These are phyloP conservation scores for Pseudohalonectria lignicola DNA, from an alignment of 2,329 filamentous ascomycete genomes.

Conservation along the genomic window DNA sequence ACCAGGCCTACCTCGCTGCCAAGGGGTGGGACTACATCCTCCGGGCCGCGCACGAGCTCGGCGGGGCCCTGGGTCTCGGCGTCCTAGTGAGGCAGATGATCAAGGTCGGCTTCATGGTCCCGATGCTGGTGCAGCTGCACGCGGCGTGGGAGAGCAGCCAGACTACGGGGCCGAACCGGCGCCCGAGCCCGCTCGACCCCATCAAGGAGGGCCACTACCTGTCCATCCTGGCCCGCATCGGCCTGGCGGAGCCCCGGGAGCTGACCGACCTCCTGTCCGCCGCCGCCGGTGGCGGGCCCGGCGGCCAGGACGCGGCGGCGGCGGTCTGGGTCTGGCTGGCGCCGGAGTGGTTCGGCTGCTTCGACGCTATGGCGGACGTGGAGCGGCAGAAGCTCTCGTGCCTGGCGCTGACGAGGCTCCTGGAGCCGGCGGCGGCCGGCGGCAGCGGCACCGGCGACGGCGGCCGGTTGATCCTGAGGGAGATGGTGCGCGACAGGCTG, in stretches of 20 bases:
- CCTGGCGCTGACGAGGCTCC: conserved; percentile 59
- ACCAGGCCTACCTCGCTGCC: conserved; percentile 46
- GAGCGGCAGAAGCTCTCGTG: conserved; percentile 61
- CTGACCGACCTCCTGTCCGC: conserved; percentile 49
- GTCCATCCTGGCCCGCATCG: conserved; percentile 67
- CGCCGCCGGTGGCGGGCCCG: conserved; percentile 16
- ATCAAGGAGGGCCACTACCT: conserved; percentile 80
- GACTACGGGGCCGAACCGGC: conserved; percentile 69
- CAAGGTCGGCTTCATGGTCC: conserved; percentile 48
- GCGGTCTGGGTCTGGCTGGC: conserved; percentile 50
- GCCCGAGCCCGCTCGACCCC: conserved; percentile 56
- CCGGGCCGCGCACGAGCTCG: conserved; percentile 48
- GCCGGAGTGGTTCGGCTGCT: conserved; percentile 55
- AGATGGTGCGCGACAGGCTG: conserved; percentile 47
- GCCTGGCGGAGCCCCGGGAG: conserved; percentile 57
- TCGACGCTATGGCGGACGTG: conserved; percentile 56
- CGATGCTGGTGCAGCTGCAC: conserved; percentile 55
- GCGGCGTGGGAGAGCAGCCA: conserved; percentile 65
- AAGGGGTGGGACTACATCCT: conserved; percentile 56
- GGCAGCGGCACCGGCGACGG: not conserved
- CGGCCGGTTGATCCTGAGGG: conserved; percentile 29
- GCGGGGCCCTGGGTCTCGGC: conserved; percentile 47
- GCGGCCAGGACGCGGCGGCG: conserved; percentile 18
- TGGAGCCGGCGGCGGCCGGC: conserved; percentile 44
- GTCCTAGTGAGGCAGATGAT: conserved; percentile 57